Base-by-base conservation (phyloP, 2,329 filamentous ascomycete species). In the Westerdykella sp. region DNA sequence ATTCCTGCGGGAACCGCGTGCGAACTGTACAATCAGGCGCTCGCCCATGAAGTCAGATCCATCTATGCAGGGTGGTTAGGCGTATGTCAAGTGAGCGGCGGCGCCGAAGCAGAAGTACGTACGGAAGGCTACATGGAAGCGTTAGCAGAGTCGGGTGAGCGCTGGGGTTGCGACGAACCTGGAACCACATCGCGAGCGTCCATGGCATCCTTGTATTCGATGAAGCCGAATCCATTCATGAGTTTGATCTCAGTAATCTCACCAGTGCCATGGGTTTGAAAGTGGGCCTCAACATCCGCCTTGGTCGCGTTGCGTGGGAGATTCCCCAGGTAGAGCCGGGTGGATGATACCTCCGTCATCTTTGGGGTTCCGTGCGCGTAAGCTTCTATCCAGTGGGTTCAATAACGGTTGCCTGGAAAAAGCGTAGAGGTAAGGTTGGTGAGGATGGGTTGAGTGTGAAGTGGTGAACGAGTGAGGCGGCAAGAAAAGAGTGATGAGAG, bases 151-250 rank as follows among this genome's bases (percentile, higher is more conserved):
- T 35, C 39, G 9, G 41, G 41, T 44, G 49, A 31, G 47, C 41
- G 25, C 38, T 32, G 36, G 38, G 43, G 45, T 42, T 40, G 46
- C 48, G 50, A 63, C 84, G 75, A 80, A 96, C 93, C 91, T 71
- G 93, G 93, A 63, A 98, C 93, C 53, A 98, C 90, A 73, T 98
- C 93, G 66, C 91, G 86, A 57, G 93, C 93, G 74, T 98, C 93
- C 85, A 96, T 87, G 46, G 89, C 83, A 74, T 97, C 93, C 72
- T 96, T 94, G 73, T 97, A 98, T 72, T 98, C 93, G 68, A 98
- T 95, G 76, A 98, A 98, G 68, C 93, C 93, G 67, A 98, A 98
- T 64, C 93, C 93, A 68, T 95, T 97, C 93, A 98, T 98, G 53
- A 98, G 82, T 77, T 98, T 98, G 75, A 98, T 91, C 75, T 98